Conservation (phyloP, 179 eudicot species). For the Beta lomatogona region DNA sequence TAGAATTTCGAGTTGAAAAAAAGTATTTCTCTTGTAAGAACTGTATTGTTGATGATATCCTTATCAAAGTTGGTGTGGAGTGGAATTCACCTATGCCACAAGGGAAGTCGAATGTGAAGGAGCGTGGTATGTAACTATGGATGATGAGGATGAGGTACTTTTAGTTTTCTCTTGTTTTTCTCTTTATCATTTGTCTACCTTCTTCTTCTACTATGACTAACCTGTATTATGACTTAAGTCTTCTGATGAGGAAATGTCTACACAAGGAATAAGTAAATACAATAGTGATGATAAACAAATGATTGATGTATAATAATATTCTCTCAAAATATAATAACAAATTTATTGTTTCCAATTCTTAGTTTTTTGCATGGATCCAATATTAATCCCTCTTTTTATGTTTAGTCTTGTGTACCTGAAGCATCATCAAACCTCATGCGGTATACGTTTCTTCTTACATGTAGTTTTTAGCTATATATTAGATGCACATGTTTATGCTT, state of each 20-base stretch:
- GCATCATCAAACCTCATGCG: not conserved
- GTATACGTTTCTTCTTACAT: not conserved
- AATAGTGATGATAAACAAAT: too few species aligned
- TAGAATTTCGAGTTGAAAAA: not conserved
- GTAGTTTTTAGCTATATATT: not conserved
- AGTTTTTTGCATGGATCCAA: not conserved
- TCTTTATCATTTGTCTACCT: not conserved
- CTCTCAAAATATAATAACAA: not conserved
- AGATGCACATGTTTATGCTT: too few species aligned
- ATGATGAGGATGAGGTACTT: slow-evolving; percentile 2
- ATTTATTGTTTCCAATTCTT: not conserved
- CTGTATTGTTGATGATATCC: not conserved
- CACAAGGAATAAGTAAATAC: not conserved
- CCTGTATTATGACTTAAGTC: not conserved
- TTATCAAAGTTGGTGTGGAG: not conserved
- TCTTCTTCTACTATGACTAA: not conserved
- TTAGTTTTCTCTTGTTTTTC: not conserved
- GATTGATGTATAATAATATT: not conserved
- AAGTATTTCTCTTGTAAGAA: too few species aligned
- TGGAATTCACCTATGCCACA: not conserved
- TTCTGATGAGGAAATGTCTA: not conserved
- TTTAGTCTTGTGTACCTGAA: not conserved
- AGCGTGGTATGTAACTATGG: not conserved
- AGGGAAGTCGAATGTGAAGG: not conserved
- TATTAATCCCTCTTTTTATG: not conserved